Conservation (phyloP, 441 rosid genomes). For the Erysimum pusillum region DNA sequence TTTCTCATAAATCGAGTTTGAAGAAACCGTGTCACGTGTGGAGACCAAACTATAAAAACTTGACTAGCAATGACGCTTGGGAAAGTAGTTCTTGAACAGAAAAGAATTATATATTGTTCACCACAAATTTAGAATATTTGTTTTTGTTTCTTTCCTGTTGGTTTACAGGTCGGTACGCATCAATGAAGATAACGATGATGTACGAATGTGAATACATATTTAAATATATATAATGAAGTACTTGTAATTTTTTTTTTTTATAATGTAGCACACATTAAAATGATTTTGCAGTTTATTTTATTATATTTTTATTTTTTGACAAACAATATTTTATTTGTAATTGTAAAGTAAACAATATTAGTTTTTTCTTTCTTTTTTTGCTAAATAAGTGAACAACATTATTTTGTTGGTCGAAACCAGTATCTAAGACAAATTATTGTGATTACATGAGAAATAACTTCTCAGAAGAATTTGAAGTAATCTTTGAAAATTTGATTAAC, state of each 20-base stretch:
- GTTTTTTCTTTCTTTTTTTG: too few relatives aligned
- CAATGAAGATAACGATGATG: slow-evolving; percentile 19
- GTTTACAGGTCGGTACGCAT: slow-evolving; percentile 23
- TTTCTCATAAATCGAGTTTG: slow-evolving; percentile 44
- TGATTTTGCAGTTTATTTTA: too few relatives aligned
- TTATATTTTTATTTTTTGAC: too few relatives aligned
- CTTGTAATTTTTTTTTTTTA: too few relatives aligned
- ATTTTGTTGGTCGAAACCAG: background rate
- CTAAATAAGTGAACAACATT: background rate
- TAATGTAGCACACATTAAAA: too few relatives aligned
- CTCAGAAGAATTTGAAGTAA: background rate
- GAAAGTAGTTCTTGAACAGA: slow-evolving; percentile 26
- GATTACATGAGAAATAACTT: background rate
- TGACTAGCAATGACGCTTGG: slow-evolving; percentile 37
- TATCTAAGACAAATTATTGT: background rate
- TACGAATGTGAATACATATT: slow-evolving; percentile 18
- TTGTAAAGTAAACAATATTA: too few relatives aligned
- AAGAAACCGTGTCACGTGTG: slow-evolving; percentile 48
- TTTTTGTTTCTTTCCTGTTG: slow-evolving; percentile 37
- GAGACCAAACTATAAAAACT: slow-evolving; percentile 31
- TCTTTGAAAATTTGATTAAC: background rate
- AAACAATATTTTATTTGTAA: too few relatives aligned
- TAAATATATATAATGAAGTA: background rate
- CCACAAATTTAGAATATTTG: slow-evolving; percentile 28
- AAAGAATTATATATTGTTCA: slow-evolving; percentile 5